phyloP scores from a whole-genome alignment of 2,329 filamentous ascomycete genomes.

The Xylariaceae sp. region DNA sequence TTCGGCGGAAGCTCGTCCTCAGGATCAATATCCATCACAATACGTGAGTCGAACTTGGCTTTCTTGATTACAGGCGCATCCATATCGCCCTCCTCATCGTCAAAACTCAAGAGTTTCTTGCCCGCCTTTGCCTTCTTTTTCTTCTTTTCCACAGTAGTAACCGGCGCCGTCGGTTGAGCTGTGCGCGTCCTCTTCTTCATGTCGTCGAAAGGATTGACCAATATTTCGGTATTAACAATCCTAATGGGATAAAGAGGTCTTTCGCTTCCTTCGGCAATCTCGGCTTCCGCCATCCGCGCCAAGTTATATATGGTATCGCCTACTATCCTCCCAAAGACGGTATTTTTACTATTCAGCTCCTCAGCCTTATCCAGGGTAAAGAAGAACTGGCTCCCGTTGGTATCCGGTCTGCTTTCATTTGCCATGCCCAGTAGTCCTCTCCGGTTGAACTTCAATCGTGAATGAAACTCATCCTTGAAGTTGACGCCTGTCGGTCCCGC shows the following conservation, averaged over 20 bases:
- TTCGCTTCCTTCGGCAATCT: conserved; percentile 72
- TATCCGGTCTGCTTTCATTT: conserved; percentile 70
- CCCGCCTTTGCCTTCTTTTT: conserved; percentile 68
- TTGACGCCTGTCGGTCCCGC: conserved; percentile 54
- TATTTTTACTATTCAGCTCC: conserved; percentile 85
- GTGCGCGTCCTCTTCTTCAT: conserved; percentile 66
- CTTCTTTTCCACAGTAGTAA: conserved; percentile 44
- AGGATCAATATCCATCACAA: conserved; percentile 57
- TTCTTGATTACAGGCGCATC: conserved; percentile 64
- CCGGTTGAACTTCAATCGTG: conserved; percentile 85
- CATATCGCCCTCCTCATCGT: conserved; percentile 59
- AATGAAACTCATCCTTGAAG: conserved; percentile 84
- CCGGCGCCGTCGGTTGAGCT: conserved; percentile 45
- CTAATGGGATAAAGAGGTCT: conserved; percentile 80
- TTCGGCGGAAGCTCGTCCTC: conserved; percentile 31
- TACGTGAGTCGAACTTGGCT: conserved; percentile 70
- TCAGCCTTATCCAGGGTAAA: conserved; percentile 81
- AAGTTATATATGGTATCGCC: conserved; percentile 96
- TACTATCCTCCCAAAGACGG: conserved; percentile 84
- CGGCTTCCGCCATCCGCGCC: conserved; percentile 85
- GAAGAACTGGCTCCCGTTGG: conserved; percentile 96
- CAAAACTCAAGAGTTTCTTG: conserved; percentile 76
- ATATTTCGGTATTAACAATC: conserved; percentile 66
- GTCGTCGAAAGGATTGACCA: conserved; percentile 77
- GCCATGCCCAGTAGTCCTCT: conserved; percentile 93